Evolutionary conservation across 805 yeast genomes (phyloP).

Genomic region (Yarrowia deformans): DNA sequence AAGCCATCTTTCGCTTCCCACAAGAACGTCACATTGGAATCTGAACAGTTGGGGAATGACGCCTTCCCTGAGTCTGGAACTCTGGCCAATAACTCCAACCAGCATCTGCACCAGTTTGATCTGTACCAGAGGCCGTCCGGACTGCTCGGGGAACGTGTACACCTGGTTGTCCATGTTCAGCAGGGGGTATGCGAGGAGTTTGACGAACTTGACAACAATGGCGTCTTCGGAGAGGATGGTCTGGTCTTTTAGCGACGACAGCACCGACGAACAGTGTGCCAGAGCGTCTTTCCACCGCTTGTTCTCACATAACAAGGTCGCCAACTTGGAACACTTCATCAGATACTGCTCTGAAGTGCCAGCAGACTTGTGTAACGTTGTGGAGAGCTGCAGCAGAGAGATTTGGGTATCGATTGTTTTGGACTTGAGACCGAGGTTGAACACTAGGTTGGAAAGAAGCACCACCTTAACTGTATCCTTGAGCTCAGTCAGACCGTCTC

Average conservation of each 20-base stretch:
- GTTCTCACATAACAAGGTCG: conserved; percentile 5
- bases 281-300: conserved; percentile 14
- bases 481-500: conserved; percentile 6
- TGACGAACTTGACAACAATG: conserved; percentile 3
- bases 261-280: background rate
- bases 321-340: conserved; percentile 22
- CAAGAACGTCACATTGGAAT: conserved; percentile 19
- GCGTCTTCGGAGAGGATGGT: conserved; percentile 23
- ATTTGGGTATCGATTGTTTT: background rate
- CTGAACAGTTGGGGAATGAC: background rate
- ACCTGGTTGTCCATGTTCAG: conserved; percentile 10
- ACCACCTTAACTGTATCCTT: conserved; percentile 7
- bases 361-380: conserved; percentile 18
- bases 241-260: conserved; percentile 8
- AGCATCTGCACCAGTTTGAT: conserved; percentile 19
- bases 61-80: conserved; percentile 10
- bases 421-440: conserved; percentile 21
- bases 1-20: background rate
- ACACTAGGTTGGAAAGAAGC: conserved; percentile 19
- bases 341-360: conserved; percentile 22
- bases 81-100: background rate
- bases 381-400: background rate
- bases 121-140: conserved; percentile 5
- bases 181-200: conserved; percentile 15
- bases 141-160: conserved; percentile 6